Conservation (phyloP, 2,329 filamentous ascomycete species). For the Lecanosticta acicola region DNA sequence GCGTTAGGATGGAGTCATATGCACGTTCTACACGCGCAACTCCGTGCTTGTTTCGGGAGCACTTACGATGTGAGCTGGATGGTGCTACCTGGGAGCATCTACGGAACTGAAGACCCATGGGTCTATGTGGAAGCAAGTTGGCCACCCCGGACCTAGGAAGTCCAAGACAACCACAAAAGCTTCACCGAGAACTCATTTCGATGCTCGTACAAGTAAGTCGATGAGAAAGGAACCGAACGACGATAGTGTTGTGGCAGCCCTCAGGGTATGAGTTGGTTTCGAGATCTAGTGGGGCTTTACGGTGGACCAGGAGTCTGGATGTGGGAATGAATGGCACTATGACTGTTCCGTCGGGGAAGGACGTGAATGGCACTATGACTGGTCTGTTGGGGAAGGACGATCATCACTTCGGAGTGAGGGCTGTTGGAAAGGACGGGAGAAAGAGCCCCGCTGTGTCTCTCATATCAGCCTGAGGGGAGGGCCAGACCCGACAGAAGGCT, state of each 20-base stretch:
- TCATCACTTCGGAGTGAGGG: conserved; percentile 52
- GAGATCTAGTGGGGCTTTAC: conserved; percentile 46
- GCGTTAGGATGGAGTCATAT: background rate
- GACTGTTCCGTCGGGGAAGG: conserved; percentile 49
- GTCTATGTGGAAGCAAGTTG: conserved; percentile 31
- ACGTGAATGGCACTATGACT: conserved; percentile 44
- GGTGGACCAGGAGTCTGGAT: conserved; percentile 33
- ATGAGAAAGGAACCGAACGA: conserved; percentile 49
- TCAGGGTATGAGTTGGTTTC: conserved; percentile 54
- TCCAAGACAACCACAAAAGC: conserved; percentile 38
- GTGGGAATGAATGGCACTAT: conserved; percentile 46
- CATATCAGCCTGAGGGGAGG: no score
- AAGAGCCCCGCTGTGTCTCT: no score
- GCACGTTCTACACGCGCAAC: conserved; percentile 1
- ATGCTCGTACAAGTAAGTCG: conserved; percentile 39
- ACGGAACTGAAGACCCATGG: conserved; percentile 18
- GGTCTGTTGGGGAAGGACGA: conserved; percentile 53
- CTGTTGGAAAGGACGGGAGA: conserved; percentile 48
- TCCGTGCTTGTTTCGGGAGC: background rate
- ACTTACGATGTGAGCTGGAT: conserved; percentile 18
- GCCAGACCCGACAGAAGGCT: no score
- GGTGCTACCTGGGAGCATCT: conserved; percentile 24
- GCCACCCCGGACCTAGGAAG: conserved; percentile 33
- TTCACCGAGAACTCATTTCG: conserved; percentile 36
- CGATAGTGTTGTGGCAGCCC: conserved; percentile 51